These are phyloP conservation scores for Claviceps sp. DNA, from an alignment of 2,329 filamentous ascomycete species.

Conservation along the genomic window DNA sequence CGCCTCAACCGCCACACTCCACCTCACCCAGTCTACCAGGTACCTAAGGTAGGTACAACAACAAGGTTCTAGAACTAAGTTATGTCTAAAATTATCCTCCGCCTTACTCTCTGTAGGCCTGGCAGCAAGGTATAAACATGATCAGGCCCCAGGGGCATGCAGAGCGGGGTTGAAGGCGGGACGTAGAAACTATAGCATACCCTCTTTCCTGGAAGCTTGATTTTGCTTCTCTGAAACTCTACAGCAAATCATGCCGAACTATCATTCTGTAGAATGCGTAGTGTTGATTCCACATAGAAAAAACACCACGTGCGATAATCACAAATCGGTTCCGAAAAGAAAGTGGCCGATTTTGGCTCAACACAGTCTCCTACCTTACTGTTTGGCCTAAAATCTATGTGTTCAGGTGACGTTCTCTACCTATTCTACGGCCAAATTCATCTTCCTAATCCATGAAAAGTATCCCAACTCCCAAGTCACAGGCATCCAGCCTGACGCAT, in stretches of 20 bases:
- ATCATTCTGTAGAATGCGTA: not conserved
- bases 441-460: too few species aligned
- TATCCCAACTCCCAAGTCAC: too few species aligned
- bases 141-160: constrained; percentile 28
- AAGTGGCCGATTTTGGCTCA: constrained; percentile 38
- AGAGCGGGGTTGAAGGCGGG: constrained; percentile 45
- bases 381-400: too few species aligned
- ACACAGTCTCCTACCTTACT: constrained; percentile 24
- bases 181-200: constrained; percentile 20
- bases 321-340: constrained; percentile 25
- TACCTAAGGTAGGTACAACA: constrained; percentile 12
- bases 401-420: too few species aligned
- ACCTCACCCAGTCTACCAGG: constrained; percentile 34
- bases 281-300: not conserved
- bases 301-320: constrained; percentile 21
- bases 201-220: not conserved
- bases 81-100: constrained; percentile 15
- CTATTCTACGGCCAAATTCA: too few species aligned
- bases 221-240: not conserved
- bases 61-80: too few species aligned
- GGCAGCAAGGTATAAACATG: constrained; percentile 25
- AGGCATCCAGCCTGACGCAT: too few species aligned
- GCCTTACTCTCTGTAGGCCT: constrained; percentile 43
- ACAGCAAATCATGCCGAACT: not conserved
- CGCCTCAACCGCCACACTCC: constrained; percentile 25